phyloP scores from a whole-genome alignment of 768 basidiomycete species.

The Leccinum disarticulatum region DNA sequence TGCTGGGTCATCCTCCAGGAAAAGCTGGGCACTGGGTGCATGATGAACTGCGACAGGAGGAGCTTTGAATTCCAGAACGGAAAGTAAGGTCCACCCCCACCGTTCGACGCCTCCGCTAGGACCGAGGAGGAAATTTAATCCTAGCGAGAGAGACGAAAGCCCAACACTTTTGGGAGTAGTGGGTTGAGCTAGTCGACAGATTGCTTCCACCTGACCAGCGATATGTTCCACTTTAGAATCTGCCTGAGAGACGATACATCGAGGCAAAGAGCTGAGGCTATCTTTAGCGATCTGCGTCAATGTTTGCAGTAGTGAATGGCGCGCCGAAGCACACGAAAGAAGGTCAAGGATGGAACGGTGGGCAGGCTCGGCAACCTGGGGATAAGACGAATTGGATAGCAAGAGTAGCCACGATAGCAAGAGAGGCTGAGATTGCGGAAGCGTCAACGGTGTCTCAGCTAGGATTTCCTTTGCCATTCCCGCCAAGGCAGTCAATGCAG shows the following conservation, averaged over 20 bases:
- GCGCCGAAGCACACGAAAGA: conserved; percentile 43
- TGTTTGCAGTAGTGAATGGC: conserved; percentile 49
- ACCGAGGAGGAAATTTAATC: conserved; percentile 67
- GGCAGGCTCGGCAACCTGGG: conserved; percentile 52
- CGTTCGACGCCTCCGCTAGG: conserved; percentile 82
- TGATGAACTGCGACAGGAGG: conserved; percentile 50
- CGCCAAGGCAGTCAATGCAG: conserved; percentile 58
- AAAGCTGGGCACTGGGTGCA: conserved; percentile 50
- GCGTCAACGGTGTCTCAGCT: conserved; percentile 53
- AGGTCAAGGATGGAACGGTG: conserved; percentile 45
- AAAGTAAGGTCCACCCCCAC: conserved; percentile 88
- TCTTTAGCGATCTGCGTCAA: conserved; percentile 64
- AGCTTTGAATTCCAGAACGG: conserved; percentile 71
- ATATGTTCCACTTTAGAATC: conserved; percentile 74
- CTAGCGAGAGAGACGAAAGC: conserved; percentile 46
- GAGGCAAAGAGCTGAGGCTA: conserved; percentile 68
- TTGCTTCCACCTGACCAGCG: conserved; percentile 65
- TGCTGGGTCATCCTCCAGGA: conserved; percentile 51
- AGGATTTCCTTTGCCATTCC: conserved; percentile 57
- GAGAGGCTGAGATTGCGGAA: conserved; percentile 67
- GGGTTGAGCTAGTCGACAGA: conserved; percentile 50
- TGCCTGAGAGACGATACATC: conserved; percentile 64
- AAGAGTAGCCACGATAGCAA: conserved; percentile 73
- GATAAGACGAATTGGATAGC: conserved; percentile 59
- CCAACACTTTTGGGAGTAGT: conserved; percentile 19